phyloP scores from a whole-genome alignment of 2,329 filamentous ascomycete genomes.

The Aureobasidium sp. region DNA sequence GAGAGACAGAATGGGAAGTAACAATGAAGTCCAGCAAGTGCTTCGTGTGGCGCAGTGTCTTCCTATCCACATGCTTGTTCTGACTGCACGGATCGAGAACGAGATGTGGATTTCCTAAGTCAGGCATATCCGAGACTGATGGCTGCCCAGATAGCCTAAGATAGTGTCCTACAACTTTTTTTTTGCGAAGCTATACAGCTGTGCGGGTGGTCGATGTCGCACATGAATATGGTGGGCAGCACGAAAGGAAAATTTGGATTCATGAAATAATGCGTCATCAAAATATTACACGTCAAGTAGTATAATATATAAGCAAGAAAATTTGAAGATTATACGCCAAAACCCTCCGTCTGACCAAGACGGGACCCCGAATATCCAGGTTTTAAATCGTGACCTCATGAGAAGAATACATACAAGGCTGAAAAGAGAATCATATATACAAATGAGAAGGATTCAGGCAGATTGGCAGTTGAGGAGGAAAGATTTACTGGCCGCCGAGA shows the following conservation, averaged over 20 bases:
- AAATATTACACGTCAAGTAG: not conserved
- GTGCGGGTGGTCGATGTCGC: too few relatives aligned
- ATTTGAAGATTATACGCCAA: not conserved
- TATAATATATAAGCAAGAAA: not conserved
- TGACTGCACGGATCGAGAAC: too few relatives aligned
- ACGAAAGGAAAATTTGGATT: not conserved
- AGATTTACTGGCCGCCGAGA: conserved; percentile 9
- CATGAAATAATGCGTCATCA: not conserved
- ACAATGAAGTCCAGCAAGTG: too few relatives aligned
- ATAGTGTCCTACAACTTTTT: too few relatives aligned
- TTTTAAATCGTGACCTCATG: conserved; percentile 6
- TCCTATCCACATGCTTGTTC: too few relatives aligned
- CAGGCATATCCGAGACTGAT: too few relatives aligned
- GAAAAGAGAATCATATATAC: not conserved
- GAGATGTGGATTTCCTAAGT: too few relatives aligned
- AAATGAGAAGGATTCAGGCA: not conserved
- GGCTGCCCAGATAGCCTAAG: too few relatives aligned
- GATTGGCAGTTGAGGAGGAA: not conserved
- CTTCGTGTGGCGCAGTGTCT: too few relatives aligned
- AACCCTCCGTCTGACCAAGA: not conserved
- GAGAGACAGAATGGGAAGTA: too few relatives aligned
- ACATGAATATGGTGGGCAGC: too few relatives aligned
- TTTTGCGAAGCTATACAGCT: too few relatives aligned
- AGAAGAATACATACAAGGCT: not conserved
- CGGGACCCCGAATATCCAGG: not conserved